Base-by-base conservation (phyloP, 139 green algal species). In the Limnomonas spitsbergensis region DNA sequence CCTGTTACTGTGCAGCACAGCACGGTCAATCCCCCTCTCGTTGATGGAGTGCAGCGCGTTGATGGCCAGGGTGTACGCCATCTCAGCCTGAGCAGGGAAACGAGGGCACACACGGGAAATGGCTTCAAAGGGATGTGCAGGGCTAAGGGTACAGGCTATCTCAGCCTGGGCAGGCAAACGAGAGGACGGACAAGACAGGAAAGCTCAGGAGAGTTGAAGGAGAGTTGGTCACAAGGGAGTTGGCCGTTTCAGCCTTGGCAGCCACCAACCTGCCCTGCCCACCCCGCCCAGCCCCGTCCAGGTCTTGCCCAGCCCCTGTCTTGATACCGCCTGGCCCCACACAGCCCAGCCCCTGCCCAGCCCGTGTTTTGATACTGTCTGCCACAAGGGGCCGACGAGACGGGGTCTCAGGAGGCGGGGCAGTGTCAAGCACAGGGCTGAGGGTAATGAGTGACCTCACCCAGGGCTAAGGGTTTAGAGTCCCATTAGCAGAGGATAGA, bases 1-100 rank as follows among this genome's bases (percentile, higher is more conserved):
- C 40, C 83, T 56, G 69, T 88, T 88, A 77, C 80, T 85, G 79
- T 84, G 75, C 40, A 88, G 80, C 73, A 88, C 83, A 0, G 83
- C 83, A 3, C 81, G 38, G 38, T 85, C 81, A 37, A 73, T 73
- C 53, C 35, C 38, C 37, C 26, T 9, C 35, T 32, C 7, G 40
- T 69, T 29, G 24, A 76, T 38, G 9, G 69, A 40, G 27, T 79
- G 40, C 75, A 85, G 69, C 26, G 70, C 2, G 9, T 85, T 61
- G 35, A 85, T 79, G 27, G 80, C 80, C 38, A 79, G 52, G 27
- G 26, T 79, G 75, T 85, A 85, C 20, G 40, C 39, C 3, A 27
- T 31, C 73, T 81, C 67, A 35, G 40, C 68, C 2, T 77, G 20
- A 40, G 68, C 40, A 32, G 29, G 29, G 29, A 20, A 72, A 20